phyloP scores from a whole-genome alignment of 192 early-diverging fungal species.

The Entomortierella chlamydospora region DNA sequence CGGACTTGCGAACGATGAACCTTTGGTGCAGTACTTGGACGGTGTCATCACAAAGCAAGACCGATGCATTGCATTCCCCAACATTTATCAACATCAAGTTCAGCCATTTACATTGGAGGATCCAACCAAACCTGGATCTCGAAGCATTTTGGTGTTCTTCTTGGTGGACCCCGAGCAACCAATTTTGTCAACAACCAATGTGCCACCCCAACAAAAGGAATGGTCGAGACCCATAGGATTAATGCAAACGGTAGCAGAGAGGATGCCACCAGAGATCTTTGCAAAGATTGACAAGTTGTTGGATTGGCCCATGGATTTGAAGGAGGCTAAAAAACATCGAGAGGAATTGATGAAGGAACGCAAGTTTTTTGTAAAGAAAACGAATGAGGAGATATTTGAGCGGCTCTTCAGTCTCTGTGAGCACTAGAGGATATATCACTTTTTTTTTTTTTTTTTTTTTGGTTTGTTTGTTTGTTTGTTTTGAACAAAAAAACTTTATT shows the following conservation, averaged over 20 bases:
- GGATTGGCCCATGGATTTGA: constrained; percentile 16
- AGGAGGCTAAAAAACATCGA: constrained; percentile 11
- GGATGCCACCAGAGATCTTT: constrained; percentile 18
- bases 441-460: too few relatives aligned
- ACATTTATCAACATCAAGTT: constrained; percentile 77
- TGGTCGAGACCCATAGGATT: constrained; percentile 9
- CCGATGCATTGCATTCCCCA: constrained; percentile 78
- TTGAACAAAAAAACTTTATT: too few relatives aligned
- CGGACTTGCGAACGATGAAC: constrained; percentile 48
- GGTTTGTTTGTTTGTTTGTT: too few relatives aligned
- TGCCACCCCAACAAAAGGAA: constrained; percentile 74
- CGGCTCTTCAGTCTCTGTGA: constrained; percentile 22
- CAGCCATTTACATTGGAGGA: constrained; percentile 66
- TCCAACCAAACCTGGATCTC: constrained; percentile 64
- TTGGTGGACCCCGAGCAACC: constrained; percentile 70
- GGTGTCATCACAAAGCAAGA: constrained; percentile 60
- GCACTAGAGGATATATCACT: not conserved
- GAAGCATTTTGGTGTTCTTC: constrained; percentile 79
- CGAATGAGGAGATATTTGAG: constrained; percentile 13
- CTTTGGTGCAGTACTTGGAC: constrained; percentile 58
- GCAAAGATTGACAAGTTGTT: constrained; percentile 2
- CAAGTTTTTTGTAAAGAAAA: constrained; percentile 10
- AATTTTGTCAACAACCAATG: constrained; percentile 65
- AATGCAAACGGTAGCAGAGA: not conserved
- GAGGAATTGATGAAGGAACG: constrained; percentile 24